Evolutionary conservation across 352 stramenopile genomes (phyloP), one percentile per base, ranked within the genome.

Genomic region (Vaucheria bursata): DNA sequence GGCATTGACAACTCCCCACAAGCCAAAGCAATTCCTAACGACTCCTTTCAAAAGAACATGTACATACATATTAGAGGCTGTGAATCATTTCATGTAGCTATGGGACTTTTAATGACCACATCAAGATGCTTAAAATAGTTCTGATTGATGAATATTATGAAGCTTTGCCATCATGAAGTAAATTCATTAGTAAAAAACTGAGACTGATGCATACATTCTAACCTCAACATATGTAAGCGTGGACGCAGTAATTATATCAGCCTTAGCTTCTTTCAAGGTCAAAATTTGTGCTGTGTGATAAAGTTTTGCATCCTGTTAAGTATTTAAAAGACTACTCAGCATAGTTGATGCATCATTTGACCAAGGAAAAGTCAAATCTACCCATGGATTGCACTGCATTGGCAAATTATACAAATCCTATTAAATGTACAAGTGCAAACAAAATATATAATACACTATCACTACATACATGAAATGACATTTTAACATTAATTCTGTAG

Each of bases 171-270:
- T 25, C 45, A 25, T 25, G 25, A 12, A 59, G 12, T 59, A 25
- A 18, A 12, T 59, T 59, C 45, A 59, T 25, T 59, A 12, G 45
- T 59, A 12, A 12, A 18, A 59, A n/a, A n/a, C n/a, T n/a, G n/a
- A n/a, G n/a, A n/a, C n/a, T n/a, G n/a, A n/a, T n/a, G n/a, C n/a
- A n/a, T n/a, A n/a, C n/a, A n/a, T 38, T 32, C 31, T 72, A 29
- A 72, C 65, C 65, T 72, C 65, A 6, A 72, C 65, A 38, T 72
- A 72, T n/a, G 33, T 4, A 29, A 72, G 65, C 12, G 65, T 72
- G 65, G 36, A 72, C 2, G 65, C 65, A 2, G 31, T 39, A 7
- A 72, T 35, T 7, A 72, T 2, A 38, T 72, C 65, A 36, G 8
- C 65, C 1, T n/a, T 2, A 8, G 65, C 40, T 2, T 36, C 1